Percentiles rank a stretch among this genome's conserved stretches.
Conservation (phyloP, 345 rosid genomes). For the Eucalyptus viminalis region DNA sequence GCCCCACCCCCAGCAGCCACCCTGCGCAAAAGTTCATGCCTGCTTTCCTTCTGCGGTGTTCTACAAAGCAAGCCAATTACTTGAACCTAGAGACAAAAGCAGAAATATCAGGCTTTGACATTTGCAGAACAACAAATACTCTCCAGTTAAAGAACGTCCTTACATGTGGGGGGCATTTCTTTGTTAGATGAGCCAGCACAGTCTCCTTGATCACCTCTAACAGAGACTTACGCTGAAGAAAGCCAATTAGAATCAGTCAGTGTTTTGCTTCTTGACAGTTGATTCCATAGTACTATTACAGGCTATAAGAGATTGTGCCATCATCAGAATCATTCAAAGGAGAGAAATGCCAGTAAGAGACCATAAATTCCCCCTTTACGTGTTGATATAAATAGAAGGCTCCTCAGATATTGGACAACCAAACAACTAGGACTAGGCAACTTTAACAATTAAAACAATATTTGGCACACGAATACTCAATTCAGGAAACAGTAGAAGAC, state of each 20-base stretch:
- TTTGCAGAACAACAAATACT: background rate
- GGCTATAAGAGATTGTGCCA: background rate
- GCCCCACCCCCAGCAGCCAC: slow-evolving; percentile 97
- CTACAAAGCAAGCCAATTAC: slow-evolving; percentile 93
- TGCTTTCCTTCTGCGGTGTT: slow-evolving; percentile 79
- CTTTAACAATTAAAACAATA: background rate
- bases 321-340: background rate
- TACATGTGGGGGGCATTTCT: slow-evolving; percentile 83
- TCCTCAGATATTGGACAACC: background rate
- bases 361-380: background rate
- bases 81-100: slow-evolving; percentile 42
- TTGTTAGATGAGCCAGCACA: slow-evolving; percentile 73
- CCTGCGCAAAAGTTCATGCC: slow-evolving; percentile 81
- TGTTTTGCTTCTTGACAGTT: background rate
- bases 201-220: slow-evolving; percentile 90
- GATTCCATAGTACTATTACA: background rate
- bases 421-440: background rate
- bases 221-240: slow-evolving; percentile 57
- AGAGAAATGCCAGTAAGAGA: background rate
- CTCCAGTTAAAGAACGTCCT: slow-evolving; percentile 4
- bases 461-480: background rate
- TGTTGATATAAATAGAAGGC: background rate
- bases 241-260: background rate
- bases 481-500: background rate
- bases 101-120: background rate